Evolutionary conservation across 352 stramenopile genomes (phyloP).

Genomic region (Blastocystis sp.): DNA sequence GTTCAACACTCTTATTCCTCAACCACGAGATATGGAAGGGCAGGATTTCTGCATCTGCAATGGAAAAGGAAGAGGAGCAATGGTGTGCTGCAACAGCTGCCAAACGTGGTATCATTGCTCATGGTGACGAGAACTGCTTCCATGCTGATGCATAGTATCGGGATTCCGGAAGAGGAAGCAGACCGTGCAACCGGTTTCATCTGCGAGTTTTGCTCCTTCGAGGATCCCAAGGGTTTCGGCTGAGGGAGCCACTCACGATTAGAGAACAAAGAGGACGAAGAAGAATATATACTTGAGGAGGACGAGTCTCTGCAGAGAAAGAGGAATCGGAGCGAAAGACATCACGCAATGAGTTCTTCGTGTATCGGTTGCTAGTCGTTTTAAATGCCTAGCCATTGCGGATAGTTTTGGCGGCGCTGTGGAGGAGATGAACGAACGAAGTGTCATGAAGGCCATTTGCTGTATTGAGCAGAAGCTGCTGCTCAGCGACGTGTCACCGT

Average conservation of each 20-base stretch:
- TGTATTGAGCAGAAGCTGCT: constrained; percentile 65
- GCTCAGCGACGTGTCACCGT: constrained; percentile 43
- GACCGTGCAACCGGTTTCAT: neutral
- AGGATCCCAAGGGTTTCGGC: constrained; percentile 56
- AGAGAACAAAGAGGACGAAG: constrained; percentile 61
- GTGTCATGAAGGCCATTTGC: constrained; percentile 60
- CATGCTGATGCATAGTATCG: constrained; percentile 49
- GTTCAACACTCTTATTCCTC: neutral
- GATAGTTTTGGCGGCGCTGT: constrained; percentile 2
- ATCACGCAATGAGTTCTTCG: neutral
- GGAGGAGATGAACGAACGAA: constrained; percentile 62
- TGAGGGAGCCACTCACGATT: neutral
- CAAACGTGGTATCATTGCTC: constrained; percentile 64
- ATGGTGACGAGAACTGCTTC: constrained; percentile 1
- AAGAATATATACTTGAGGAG: constrained; percentile 67
- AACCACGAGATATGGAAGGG: neutral
- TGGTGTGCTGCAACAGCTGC: constrained; percentile 65
- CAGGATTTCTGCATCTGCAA: constrained; percentile 55
- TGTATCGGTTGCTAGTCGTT: neutral
- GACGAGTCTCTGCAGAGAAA: constrained; percentile 34
- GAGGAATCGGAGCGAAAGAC: neutral
- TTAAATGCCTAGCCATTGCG: neutral
- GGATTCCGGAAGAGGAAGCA: constrained; percentile 42
- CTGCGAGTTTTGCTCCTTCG: constrained; percentile 68
- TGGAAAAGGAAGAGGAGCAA: constrained; percentile 1